Percentiles rank a stretch among this genome's conserved stretches.
These are phyloP conservation scores for Orobanche coerulescens DNA, from an alignment of 257 asterid genomes.

Conservation along the genomic window DNA sequence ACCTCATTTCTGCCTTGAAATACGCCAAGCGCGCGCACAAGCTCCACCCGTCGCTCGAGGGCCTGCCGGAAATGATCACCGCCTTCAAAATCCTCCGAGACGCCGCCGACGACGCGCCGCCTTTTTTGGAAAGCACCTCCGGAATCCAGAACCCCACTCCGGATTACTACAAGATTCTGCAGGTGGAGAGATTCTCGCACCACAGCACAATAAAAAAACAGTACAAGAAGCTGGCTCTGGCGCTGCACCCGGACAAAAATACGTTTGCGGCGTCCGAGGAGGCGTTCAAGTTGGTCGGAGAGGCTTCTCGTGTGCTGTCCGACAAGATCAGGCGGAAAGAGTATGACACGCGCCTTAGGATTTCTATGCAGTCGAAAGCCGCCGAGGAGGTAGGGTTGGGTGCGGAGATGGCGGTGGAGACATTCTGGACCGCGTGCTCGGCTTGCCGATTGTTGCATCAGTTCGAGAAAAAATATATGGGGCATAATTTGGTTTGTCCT, in stretches of 20 bases:
- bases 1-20: conserved; percentile 53
- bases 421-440: conserved; percentile 61
- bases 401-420: conserved; percentile 25
- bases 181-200: conserved; percentile 60
- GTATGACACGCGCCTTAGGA: conserved; percentile 60
- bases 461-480: conserved; percentile 65
- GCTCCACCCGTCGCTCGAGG: conserved; percentile 45
- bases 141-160: conserved; percentile 20
- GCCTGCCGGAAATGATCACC: conserved; percentile 51
- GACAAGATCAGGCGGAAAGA: conserved; percentile 70
- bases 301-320: conserved; percentile 65
- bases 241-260: conserved; percentile 75
- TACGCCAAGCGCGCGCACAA: conserved; percentile 61
- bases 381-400: conserved; percentile 27
- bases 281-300: conserved; percentile 77
- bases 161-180: conserved; percentile 66
- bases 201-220: conserved; percentile 55
- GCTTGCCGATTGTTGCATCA: conserved; percentile 54
- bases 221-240: conserved; percentile 68
- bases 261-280: conserved; percentile 55
- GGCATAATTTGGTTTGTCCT: conserved; percentile 68
- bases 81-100: conserved; percentile 58
- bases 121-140: conserved; percentile 12
- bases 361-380: conserved; percentile 57
- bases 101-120: conserved; percentile 30